Conservation (phyloP, 257 asterid species). For the Anisodus acutangulus region DNA sequence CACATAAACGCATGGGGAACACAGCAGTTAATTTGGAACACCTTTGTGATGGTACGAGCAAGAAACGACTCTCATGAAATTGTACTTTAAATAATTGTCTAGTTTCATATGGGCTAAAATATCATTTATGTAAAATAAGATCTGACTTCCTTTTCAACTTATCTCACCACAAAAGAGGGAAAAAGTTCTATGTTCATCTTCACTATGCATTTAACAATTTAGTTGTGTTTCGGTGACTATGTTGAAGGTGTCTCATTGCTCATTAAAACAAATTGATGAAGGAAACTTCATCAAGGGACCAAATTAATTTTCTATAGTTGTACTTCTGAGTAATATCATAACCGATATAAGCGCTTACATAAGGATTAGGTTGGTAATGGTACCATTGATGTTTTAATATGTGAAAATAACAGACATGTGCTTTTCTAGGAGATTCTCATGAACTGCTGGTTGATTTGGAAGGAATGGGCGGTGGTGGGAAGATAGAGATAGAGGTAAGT, state of each 20-base stretch:
- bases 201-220: background rate
- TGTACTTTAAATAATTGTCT: background rate
- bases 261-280: background rate
- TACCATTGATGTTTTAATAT: constrained; percentile 20
- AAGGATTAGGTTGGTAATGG: background rate
- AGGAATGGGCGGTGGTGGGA: constrained; percentile 99
- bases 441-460: constrained; percentile 85
- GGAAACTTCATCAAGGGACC: constrained; percentile 1
- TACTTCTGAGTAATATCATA: background rate
- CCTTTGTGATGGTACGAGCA: constrained; percentile 76
- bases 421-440: constrained; percentile 69
- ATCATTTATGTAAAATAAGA: constrained; percentile 17
- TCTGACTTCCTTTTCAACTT: background rate
- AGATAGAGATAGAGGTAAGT: constrained; percentile 86
- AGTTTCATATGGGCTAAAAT: background rate
- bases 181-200: background rate
- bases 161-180: background rate
- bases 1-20: constrained; percentile 99
- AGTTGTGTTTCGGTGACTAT: background rate
- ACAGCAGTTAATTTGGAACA: constrained; percentile 66
- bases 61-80: constrained; percentile 11
- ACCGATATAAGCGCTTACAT: background rate
- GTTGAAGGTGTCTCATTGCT: constrained; percentile 1
- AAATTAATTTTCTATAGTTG: background rate
- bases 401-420: constrained; percentile 33